Conservation (phyloP, 2,329 filamentous ascomycete genomes). For the Nemania abortiva region DNA sequence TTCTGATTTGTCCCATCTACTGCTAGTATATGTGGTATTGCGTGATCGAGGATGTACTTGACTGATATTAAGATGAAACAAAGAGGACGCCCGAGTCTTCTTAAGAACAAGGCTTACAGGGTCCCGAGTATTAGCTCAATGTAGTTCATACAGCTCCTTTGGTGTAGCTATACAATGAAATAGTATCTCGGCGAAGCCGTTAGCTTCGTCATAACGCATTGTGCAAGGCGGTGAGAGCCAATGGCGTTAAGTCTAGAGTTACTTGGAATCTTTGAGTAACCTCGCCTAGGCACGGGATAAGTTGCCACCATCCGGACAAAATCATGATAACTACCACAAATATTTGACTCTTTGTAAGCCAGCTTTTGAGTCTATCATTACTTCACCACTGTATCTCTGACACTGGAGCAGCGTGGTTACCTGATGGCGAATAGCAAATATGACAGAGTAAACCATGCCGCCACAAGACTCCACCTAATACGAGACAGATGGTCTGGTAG, state of each 20-base stretch:
- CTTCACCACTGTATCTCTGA: no score
- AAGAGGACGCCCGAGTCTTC: background rate
- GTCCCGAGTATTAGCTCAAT: background rate
- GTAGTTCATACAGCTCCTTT: conserved; percentile 14
- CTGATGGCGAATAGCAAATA: no score
- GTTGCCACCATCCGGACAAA: background rate
- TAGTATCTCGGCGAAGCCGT: conserved; percentile 12
- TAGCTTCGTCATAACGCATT: background rate
- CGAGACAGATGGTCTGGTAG: background rate
- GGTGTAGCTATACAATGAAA: background rate
- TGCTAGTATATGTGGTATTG: no score
- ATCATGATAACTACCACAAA: background rate
- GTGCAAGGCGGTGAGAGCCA: background rate
- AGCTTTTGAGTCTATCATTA: no score
- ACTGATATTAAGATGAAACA: background rate
- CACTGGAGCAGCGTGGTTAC: no score
- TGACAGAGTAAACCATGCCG: background rate
- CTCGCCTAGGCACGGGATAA: background rate
- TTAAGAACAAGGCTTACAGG: conserved; percentile 10
- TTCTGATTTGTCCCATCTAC: background rate
- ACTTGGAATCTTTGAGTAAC: background rate
- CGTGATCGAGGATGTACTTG: no score
- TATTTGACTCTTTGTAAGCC: background rate
- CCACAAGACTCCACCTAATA: background rate
- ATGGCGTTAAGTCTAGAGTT: background rate